A percentile compares a stretch with the other conserved stretches of the same genome.
phyloP scores from a whole-genome alignment of 2,329 filamentous ascomycete species.

The Simplicillium sp. region DNA sequence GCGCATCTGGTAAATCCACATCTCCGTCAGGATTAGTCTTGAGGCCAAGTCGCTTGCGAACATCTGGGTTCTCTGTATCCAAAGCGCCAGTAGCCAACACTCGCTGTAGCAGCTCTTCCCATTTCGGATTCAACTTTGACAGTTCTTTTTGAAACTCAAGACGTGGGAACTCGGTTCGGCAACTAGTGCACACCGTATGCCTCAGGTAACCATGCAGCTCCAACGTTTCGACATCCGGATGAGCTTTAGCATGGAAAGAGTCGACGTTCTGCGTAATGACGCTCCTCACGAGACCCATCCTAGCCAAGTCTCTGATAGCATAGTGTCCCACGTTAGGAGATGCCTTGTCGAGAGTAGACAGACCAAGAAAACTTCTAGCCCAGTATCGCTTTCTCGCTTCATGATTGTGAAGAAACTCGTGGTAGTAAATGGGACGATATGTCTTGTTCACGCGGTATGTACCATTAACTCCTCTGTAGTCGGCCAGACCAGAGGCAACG shows the following conservation, averaged over 20 bases:
- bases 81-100: conserved; percentile 67
- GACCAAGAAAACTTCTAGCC: conserved; percentile 90
- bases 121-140: conserved; percentile 72
- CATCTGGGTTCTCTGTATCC: conserved; percentile 64
- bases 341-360: conserved; percentile 73
- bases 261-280: conserved; percentile 97
- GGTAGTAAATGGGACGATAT: conserved; percentile 86
- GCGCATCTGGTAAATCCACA: conserved; percentile 77
- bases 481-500: conserved; percentile 83
- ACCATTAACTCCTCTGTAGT: conserved; percentile 83
- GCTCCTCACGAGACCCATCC: conserved; percentile 60
- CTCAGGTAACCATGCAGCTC: conserved; percentile 90
- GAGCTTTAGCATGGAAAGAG: conserved; percentile 75
- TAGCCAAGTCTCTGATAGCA: conserved; percentile 63
- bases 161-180: conserved; percentile 61
- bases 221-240: conserved; percentile 64
- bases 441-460: conserved; percentile 88
- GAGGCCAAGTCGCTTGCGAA: conserved; percentile 59
- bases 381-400: conserved; percentile 88
- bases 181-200: conserved; percentile 71
- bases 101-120: conserved; percentile 66
- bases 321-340: conserved; percentile 70
- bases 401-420: conserved; percentile 77
- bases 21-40: conserved; percentile 91
- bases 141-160: conserved; percentile 68